These are phyloP conservation scores for Debaryomyces coudertii DNA, from an alignment of 1,139 yeast species.

Conservation along the genomic window DNA sequence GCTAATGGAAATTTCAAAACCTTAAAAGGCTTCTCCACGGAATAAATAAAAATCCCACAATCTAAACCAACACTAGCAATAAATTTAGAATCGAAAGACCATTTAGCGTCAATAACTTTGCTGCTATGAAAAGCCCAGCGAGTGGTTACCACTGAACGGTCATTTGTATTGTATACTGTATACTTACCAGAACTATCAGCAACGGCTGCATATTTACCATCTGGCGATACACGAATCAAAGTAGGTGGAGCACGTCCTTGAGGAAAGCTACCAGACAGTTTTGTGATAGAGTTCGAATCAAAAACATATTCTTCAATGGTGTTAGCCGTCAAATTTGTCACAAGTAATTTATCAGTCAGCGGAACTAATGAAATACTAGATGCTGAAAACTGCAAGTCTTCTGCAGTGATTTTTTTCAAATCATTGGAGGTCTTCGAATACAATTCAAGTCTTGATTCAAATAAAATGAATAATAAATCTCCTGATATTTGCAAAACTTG, in stretches of 20 bases:
- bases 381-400: constrained; percentile 39
- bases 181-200: constrained; percentile 91
- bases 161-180: constrained; percentile 59
- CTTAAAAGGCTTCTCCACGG: constrained; percentile 76
- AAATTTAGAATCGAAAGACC: constrained; percentile 76
- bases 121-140: constrained; percentile 97
- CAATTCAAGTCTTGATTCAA: constrained; percentile 48
- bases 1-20: constrained; percentile 76
- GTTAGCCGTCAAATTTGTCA: constrained; percentile 52
- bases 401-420: constrained; percentile 25
- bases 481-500: constrained; percentile 38
- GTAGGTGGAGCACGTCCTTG: constrained; percentile 66
- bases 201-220: constrained; percentile 70
- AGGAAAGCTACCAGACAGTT: constrained; percentile 32
- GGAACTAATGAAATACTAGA: constrained; percentile 35
- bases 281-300: constrained; percentile 19
- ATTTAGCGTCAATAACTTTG: constrained; percentile 70
- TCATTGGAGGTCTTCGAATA: constrained; percentile 26
- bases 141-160: constrained; percentile 67
- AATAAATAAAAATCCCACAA: constrained; percentile 76
- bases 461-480: constrained; percentile 41
- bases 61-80: constrained; percentile 84
- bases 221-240: constrained; percentile 69
- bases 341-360: constrained; percentile 44
- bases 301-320: constrained; percentile 33